phyloP scores from a whole-genome alignment of 306 rosid species.

The Cicer cuneatum region DNA sequence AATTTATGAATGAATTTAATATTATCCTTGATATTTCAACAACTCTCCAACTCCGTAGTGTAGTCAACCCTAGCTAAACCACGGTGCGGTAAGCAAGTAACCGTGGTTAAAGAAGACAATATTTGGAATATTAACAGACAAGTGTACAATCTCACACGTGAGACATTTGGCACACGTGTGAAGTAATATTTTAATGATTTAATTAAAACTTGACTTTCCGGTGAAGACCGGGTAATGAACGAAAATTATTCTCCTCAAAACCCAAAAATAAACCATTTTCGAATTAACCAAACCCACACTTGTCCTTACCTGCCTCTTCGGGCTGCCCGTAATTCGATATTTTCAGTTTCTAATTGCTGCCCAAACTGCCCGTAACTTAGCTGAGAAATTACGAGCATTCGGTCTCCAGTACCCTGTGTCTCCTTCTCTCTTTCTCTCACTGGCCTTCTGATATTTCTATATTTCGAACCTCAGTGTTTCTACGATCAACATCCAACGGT shows the following conservation, averaged over 20 bases:
- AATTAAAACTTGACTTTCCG: constrained; percentile 43
- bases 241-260: constrained; percentile 29
- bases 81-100: constrained; percentile 24
- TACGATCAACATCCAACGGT: constrained; percentile 77
- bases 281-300: constrained; percentile 55
- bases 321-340: constrained; percentile 57
- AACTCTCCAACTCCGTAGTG: constrained; percentile 37
- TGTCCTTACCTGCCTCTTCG: constrained; percentile 56
- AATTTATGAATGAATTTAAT: constrained; percentile 29
- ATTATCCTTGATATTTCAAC: constrained; percentile 34
- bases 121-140: background rate
- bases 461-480: constrained; percentile 54
- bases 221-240: constrained; percentile 44
- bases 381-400: constrained; percentile 75
- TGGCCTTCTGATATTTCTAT: constrained; percentile 63
- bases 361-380: constrained; percentile 67
- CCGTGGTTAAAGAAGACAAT: constrained; percentile 47
- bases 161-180: constrained; percentile 30
- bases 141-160: constrained; percentile 41
- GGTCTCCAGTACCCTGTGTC: constrained; percentile 54
- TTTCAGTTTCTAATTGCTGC: constrained; percentile 39
- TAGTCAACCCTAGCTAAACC: constrained; percentile 42
- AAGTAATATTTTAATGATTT: background rate
- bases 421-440: constrained; percentile 46
- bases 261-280: constrained; percentile 1